phyloP scores from a whole-genome alignment of 805 yeast species.

The Saturnispora saitoi region DNA sequence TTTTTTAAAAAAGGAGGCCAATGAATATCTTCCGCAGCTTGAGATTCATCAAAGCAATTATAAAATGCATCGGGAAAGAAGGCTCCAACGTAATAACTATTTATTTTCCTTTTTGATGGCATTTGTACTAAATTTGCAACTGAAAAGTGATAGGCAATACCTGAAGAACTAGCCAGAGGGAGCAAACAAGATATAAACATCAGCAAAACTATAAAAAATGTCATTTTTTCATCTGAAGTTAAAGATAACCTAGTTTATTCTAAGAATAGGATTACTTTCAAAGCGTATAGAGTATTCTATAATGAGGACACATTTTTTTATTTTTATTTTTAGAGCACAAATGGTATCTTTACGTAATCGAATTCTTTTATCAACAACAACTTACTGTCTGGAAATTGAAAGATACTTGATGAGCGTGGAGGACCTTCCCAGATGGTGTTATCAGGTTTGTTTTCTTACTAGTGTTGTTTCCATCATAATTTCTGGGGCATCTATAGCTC shows the following conservation, averaged over 20 bases:
- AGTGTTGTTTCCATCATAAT: conserved; percentile 29
- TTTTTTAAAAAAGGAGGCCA: conserved; percentile 58
- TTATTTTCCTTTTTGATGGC: background rate
- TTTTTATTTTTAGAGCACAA: background rate
- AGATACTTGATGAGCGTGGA: background rate
- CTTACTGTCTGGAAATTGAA: background rate
- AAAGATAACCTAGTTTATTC: background rate
- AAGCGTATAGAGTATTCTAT: background rate
- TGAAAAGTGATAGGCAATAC: conserved; percentile 30
- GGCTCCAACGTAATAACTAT: conserved; percentile 44
- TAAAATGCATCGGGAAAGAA: conserved; percentile 67
- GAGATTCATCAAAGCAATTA: conserved; percentile 42
- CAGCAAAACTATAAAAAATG: background rate
- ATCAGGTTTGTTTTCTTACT: conserved; percentile 3
- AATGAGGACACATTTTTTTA: background rate
- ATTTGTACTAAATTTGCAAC: conserved; percentile 25
- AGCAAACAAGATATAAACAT: background rate
- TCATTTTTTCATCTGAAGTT: background rate
- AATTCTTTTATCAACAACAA: background rate
- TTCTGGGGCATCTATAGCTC: conserved; percentile 37
- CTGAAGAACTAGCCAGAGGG: conserved; percentile 13
- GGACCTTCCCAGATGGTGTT: background rate
- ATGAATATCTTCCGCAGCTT: conserved; percentile 54
- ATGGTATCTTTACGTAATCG: background rate
- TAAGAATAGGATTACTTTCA: background rate